These are phyloP conservation scores for Trichoderma koningii DNA, from an alignment of 2,329 filamentous ascomycete genomes.

Conservation along the genomic window DNA sequence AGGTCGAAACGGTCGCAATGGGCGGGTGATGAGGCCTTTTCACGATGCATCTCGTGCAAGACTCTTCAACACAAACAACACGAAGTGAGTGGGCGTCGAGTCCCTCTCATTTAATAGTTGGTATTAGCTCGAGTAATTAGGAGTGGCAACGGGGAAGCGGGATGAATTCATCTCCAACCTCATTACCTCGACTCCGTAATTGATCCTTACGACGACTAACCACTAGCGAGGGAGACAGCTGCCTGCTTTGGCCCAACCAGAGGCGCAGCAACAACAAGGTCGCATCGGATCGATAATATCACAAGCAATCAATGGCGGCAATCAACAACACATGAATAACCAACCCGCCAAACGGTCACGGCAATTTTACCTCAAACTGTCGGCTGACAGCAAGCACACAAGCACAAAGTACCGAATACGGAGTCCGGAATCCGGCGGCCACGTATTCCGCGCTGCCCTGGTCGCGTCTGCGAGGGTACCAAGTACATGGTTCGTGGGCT, in stretches of 20 bases:
- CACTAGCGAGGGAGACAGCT: too few relatives aligned
- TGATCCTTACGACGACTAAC: too few relatives aligned
- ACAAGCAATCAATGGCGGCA: too few relatives aligned
- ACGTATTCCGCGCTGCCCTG: slow-evolving; percentile 12
- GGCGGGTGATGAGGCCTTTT: slow-evolving; percentile 17
- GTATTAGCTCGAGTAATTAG: too few relatives aligned
- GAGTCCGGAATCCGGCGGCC: background rate
- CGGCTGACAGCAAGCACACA: too few relatives aligned
- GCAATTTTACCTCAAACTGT: too few relatives aligned
- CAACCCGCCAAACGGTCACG: too few relatives aligned
- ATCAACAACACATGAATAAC: too few relatives aligned
- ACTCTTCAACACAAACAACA: background rate
- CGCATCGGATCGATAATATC: too few relatives aligned
- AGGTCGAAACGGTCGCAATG: background rate
- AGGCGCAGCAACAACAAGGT: background rate
- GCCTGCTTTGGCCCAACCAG: background rate
- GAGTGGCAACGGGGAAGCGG: background rate
- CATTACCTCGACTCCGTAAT: background rate
- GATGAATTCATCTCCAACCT: slow-evolving; percentile 1
- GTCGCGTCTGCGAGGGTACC: background rate
- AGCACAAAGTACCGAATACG: slow-evolving; percentile 5
- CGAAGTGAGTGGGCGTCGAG: background rate
- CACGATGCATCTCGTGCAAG: background rate
- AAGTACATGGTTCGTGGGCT: slow-evolving; percentile 18
- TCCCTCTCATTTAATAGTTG: slow-evolving; percentile 8